Conservation (phyloP, 1,284 basidiomycete species). For the Leccinum pseudoinsigne region DNA sequence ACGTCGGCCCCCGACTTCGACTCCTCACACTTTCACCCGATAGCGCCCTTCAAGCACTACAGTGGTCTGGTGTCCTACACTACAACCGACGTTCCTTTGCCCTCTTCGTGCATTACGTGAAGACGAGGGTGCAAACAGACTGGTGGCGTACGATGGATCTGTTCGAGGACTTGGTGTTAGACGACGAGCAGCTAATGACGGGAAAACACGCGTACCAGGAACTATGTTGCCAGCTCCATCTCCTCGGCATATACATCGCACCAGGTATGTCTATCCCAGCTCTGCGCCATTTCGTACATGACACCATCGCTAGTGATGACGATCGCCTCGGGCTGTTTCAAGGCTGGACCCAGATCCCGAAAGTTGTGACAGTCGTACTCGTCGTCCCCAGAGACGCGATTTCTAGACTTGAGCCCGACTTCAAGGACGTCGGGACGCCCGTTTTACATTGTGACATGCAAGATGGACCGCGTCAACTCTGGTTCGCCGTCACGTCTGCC, state of each 20-base stretch:
- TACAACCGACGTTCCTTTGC: conserved; percentile 48
- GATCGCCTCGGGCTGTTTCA: conserved; percentile 12
- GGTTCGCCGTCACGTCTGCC: conserved; percentile 38
- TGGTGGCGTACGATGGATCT: conserved; percentile 37
- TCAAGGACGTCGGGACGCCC: conserved; percentile 34
- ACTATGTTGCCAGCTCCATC: conserved; percentile 39
- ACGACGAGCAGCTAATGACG: conserved; percentile 31
- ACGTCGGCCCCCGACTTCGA: conserved; percentile 1
- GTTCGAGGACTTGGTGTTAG: conserved; percentile 31
- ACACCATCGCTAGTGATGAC: background rate
- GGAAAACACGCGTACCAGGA: conserved; percentile 42
- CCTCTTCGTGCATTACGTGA: conserved; percentile 39
- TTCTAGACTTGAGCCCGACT: conserved; percentile 16
- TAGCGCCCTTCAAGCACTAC: background rate
- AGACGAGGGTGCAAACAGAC: conserved; percentile 30
- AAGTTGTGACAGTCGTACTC: conserved; percentile 24
- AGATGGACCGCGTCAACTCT: conserved; percentile 25
- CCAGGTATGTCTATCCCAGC: conserved; percentile 3
- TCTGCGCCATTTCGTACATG: background rate
- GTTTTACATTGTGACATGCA: conserved; percentile 38
- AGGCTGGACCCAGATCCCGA: conserved; percentile 22
- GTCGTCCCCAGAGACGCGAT: conserved; percentile 27
- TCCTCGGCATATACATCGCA: conserved; percentile 29
- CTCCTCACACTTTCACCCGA: background rate
- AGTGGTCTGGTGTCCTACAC: conserved; percentile 25